Base-by-base conservation (phyloP, 1,139 yeast genomes). In the Hyphopichia fennica region DNA sequence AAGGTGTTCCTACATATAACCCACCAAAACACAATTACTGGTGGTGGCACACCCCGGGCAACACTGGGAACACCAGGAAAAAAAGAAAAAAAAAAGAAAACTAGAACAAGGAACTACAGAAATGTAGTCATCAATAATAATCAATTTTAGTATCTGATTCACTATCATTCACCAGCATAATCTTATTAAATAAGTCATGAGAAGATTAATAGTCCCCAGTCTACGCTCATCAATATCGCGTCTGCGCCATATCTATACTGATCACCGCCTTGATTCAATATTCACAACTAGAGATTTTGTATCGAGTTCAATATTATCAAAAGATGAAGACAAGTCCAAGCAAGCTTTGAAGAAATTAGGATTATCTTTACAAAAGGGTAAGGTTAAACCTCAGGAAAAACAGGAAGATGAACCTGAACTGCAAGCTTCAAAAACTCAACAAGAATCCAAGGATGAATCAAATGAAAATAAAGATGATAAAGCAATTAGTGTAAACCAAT, bases 281-380 rank as follows among this genome's bases (percentile, higher is more conserved):
- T 22, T 6, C 9, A 11, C 11, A 6, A 17, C 18, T 14, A 14
- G 38, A 42, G 27, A 32, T 35, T 43, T 45, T 45, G 38, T 41
- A 34, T 14, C 41, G 36, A 25, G 37, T 16, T 7, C 37, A n/a
- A 23, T 37, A 17, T 41, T 50, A 33, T 40, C 29, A 17, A 50
- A 55, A 40, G 66, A 59, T 45, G 67, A 62, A 38, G 41, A 38
- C 34, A 62, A 63, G 39, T 51, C 60, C 27, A 62, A 61, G 39
- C 60, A 60, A 40, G 50, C 56, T 30, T 57, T 66, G 39, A 61
- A 61, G 47, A 54, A 51, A 35, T 52, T 66, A 37, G 70, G 69
- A 2, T 40, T 52, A 20, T 53, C 53, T 28, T 54, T 66, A 28
- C 71, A 62, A 45, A 59, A 63, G 41, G 70, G 71, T 7, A 57